phyloP scores from a whole-genome alignment of 78 protist species.

The Blattamonas nauphoetae region DNA sequence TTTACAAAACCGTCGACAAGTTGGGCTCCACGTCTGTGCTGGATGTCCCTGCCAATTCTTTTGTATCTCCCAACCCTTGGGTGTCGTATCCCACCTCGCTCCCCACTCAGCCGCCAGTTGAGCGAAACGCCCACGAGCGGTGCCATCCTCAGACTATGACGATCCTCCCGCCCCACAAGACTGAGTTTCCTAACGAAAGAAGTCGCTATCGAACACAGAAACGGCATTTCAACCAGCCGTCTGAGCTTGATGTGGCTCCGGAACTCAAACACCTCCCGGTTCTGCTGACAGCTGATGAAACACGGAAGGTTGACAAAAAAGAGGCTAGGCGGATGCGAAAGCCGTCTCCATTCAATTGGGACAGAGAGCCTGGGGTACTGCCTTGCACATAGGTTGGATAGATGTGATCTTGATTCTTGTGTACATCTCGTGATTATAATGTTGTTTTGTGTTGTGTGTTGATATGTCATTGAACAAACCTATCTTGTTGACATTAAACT shows the following conservation, averaged over 20 bases:
- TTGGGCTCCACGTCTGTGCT: too few relatives aligned
- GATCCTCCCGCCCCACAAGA: background rate
- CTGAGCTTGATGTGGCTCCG: background rate
- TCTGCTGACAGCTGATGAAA: background rate
- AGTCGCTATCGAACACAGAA: background rate
- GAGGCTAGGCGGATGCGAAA: background rate
- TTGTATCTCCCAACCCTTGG: background rate
- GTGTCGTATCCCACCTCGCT: background rate
- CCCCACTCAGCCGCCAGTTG: background rate
- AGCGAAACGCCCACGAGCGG: background rate
- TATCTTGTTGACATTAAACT: too few relatives aligned
- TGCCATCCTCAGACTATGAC: background rate
- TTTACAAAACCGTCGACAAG: too few relatives aligned
- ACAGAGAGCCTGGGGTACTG: background rate
- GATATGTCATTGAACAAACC: too few relatives aligned
- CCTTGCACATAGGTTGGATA: background rate
- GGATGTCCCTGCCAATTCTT: too few relatives aligned
- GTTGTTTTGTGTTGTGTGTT: too few relatives aligned
- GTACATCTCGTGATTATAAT: too few relatives aligned
- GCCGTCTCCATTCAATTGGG: background rate
- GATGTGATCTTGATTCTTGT: too few relatives aligned
- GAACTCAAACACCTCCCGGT: background rate
- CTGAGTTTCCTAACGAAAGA: background rate
- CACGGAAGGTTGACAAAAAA: background rate
- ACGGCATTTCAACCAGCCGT: background rate